Evolutionary conservation across 768 basidiomycete genomes (phyloP).

Genomic region (Tephrocybe rancida): DNA sequence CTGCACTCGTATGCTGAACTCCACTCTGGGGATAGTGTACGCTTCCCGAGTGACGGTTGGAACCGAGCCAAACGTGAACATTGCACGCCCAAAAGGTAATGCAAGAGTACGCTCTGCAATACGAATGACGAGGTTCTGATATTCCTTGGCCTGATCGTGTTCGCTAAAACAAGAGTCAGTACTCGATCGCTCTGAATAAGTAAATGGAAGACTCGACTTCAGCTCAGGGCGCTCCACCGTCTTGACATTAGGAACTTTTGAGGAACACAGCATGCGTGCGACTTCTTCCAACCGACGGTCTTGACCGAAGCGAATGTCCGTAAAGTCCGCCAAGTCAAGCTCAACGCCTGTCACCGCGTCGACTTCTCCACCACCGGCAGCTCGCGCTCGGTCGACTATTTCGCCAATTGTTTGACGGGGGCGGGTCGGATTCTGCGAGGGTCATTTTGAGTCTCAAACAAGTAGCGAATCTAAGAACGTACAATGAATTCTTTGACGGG

Average conservation of each 20-base stretch:
- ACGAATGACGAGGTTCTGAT: constrained; percentile 78
- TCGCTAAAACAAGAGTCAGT: constrained; percentile 53
- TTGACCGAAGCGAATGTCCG: constrained; percentile 85
- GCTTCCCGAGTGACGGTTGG: constrained; percentile 75
- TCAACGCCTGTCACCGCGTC: constrained; percentile 72
- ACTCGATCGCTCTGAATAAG: neutral
- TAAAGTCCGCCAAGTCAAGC: constrained; percentile 70
- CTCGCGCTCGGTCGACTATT: constrained; percentile 52
- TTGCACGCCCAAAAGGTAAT: constrained; percentile 84
- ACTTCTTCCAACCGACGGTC: constrained; percentile 93
- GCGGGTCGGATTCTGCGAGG: constrained; percentile 48
- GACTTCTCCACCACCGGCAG: constrained; percentile 54
- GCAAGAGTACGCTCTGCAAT: constrained; percentile 90
- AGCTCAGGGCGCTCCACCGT: constrained; percentile 68
- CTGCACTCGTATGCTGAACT: constrained; percentile 73
- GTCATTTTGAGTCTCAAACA: constrained; percentile 8
- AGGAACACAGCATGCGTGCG: constrained; percentile 86
- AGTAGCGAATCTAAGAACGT: constrained; percentile 16
- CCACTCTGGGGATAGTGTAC: constrained; percentile 78
- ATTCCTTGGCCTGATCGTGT: constrained; percentile 83
- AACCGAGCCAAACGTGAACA: constrained; percentile 90
- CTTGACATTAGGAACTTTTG: constrained; percentile 65
- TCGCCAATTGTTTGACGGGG: constrained; percentile 53
- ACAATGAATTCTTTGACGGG: constrained; percentile 62
- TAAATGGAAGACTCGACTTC: constrained; percentile 47